These are phyloP conservation scores for Fragaria nilgerrensis DNA, from an alignment of 306 rosid genomes.

Conservation along the genomic window DNA sequence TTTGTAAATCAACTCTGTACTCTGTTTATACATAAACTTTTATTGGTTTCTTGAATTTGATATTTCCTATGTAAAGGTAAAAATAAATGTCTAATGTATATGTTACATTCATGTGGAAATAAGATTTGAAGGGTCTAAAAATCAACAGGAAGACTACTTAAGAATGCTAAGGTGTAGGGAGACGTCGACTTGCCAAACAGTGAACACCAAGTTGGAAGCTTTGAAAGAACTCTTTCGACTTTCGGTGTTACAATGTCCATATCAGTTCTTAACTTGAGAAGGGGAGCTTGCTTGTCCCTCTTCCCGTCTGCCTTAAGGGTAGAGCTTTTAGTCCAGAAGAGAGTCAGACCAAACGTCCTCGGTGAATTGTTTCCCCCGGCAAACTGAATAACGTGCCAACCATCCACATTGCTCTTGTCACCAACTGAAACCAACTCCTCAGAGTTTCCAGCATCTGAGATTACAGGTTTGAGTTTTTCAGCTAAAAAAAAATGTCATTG, in stretches of 20 bases:
- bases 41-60: constrained; percentile 9
- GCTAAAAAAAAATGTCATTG: not conserved
- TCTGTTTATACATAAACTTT: not conserved
- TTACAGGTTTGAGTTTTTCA: constrained; percentile 1
- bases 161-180: constrained; percentile 70
- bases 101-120: not conserved
- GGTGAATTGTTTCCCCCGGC: constrained; percentile 80
- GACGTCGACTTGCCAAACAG: constrained; percentile 89
- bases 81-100: not conserved
- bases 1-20: not conserved
- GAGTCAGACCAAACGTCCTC: constrained; percentile 49
- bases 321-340: constrained; percentile 55
- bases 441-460: constrained; percentile 41
- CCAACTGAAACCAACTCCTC: constrained; percentile 59
- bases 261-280: constrained; percentile 86
- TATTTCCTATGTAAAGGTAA: constrained; percentile 4
- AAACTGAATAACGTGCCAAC: constrained; percentile 83
- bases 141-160: constrained; percentile 58
- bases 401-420: constrained; percentile 46
- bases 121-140: constrained; percentile 38
- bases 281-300: constrained; percentile 32
- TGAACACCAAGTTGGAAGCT: constrained; percentile 90
- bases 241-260: constrained; percentile 50
- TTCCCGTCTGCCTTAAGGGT: constrained; percentile 15
- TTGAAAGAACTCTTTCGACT: constrained; percentile 52